A percentile compares a stretch with the other conserved stretches of the same genome.
These are phyloP conservation scores for Parathielavia hyrcaniae DNA, from an alignment of 495 filamentous ascomycete species.

Conservation along the genomic window DNA sequence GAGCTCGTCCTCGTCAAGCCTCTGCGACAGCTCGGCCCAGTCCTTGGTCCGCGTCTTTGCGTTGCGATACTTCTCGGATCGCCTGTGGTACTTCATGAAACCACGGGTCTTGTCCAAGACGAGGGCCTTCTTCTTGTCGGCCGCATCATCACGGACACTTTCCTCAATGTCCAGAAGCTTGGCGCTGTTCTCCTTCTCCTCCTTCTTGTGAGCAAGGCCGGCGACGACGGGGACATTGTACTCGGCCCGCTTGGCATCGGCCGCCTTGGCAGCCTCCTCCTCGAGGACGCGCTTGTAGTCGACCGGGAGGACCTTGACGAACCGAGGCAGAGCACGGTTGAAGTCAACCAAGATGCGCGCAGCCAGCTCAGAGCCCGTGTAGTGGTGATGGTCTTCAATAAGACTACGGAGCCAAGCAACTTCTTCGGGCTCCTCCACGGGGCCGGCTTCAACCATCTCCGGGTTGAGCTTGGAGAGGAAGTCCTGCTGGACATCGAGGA, in stretches of 20 bases:
- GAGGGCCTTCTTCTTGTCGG: constrained; percentile 90
- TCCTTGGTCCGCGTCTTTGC: constrained; percentile 82
- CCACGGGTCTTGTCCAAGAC: constrained; percentile 96
- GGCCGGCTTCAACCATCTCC: constrained; percentile 95
- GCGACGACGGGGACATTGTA: constrained; percentile 77
- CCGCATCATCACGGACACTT: constrained; percentile 74
- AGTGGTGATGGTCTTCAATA: constrained; percentile 98
- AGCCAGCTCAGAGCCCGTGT: constrained; percentile 94
- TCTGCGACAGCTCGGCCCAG: constrained; percentile 87
- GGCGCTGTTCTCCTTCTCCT: constrained; percentile 61
- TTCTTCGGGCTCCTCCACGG: constrained; percentile 81
- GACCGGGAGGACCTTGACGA: constrained; percentile 90
- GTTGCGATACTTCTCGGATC: constrained; percentile 90
- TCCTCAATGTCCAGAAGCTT: constrained; percentile 94
- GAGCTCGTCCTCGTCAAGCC: constrained; percentile 91
- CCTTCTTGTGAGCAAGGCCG: constrained; percentile 50
- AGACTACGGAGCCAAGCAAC: constrained; percentile 91
- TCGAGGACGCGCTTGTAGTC: constrained; percentile 95
- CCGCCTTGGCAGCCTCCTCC: constrained; percentile 80
- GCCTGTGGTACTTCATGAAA: constrained; percentile 98
- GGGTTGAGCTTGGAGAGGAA: constrained; percentile 93
- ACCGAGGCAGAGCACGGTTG: constrained; percentile 81
- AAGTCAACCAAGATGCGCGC: constrained; percentile 97
- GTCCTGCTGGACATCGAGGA: constrained; percentile 87
- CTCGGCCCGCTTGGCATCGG: constrained; percentile 72